Evolutionary conservation across 169 alveolate species (phyloP), one percentile per base, ranked within the genome.

Genomic region (Miamiensis avidus): DNA sequence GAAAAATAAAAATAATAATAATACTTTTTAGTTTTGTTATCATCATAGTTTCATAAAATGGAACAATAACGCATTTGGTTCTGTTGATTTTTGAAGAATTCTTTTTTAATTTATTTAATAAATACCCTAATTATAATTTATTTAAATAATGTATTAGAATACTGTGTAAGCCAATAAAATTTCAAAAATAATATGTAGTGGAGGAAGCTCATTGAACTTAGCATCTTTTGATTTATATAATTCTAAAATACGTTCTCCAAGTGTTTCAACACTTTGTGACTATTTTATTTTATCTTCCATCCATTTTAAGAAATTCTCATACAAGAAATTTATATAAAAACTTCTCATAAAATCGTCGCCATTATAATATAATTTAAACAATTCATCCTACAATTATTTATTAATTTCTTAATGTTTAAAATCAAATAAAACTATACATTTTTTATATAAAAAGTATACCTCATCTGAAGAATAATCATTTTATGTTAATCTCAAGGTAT

Each of bases 401-500:
- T n/a, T n/a, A 29, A 32, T 30, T 32, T 1, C 27, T 30, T 49
- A 49, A 49, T 49, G 4, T 49, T 49, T 49, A 49, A 49, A 11
- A 11, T 49, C 69, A 11, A 49, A 49, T 49, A 11, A 49, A 49
- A 11, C 20, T 49, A 49, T 11, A 49, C 4, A 49, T 49, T 4
- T 11, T 49, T 49, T 49, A 49, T n/a, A n/a, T n/a, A n/a, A n/a
- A n/a, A 27, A 32, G 25, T 31, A 28, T 79, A 79, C 84, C 29
- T 79, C 84, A 79, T 79, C 76, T 79, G 84, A 34, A 28, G 34
- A 31, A 30, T 72, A 79, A 79, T 79, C 84, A 26, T 34, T 74
- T 65, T 79, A 49, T 49, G 64, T 79, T 34, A 79, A 29, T 79
- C 29, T 79, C 64, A 79, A 79, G 64, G 76, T 79, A 34, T 79